These are phyloP conservation scores for Tolypocladium tundrense DNA, from an alignment of 2,329 filamentous ascomycete genomes.

Conservation along the genomic window DNA sequence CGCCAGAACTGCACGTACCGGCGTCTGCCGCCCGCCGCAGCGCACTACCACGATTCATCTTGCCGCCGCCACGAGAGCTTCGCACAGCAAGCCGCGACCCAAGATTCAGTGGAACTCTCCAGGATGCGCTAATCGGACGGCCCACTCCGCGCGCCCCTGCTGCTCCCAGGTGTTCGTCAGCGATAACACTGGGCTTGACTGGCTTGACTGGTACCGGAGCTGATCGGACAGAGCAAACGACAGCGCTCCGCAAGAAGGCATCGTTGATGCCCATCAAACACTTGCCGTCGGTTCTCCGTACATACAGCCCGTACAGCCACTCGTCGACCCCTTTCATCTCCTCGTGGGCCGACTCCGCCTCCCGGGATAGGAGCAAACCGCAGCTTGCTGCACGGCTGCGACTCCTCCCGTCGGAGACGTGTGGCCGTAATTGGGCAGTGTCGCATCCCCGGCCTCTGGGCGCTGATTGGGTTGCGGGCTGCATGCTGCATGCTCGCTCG, in stretches of 20 bases:
- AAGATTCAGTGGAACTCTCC: not conserved
- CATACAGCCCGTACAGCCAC: not conserved
- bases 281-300: not conserved
- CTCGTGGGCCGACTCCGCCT: not conserved
- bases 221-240: not conserved
- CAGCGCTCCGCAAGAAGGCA: not conserved
- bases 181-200: not conserved
- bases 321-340: not conserved
- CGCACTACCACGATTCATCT: not conserved
- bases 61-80: not conserved
- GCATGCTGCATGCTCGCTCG: not conserved
- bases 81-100: not conserved
- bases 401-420: not conserved
- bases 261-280: not conserved
- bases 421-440: not conserved
- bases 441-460: not conserved
- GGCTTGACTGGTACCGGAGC: not conserved
- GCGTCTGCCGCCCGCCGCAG: not conserved
- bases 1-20: not conserved
- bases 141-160: not conserved
- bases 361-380: not conserved
- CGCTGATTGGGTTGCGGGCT: not conserved
- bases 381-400: not conserved
- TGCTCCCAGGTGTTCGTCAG: not conserved
- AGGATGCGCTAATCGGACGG: not conserved